Evolutionary conservation across 208 protist genomes (phyloP).

Genomic region (Naegleria lovaniensis): DNA sequence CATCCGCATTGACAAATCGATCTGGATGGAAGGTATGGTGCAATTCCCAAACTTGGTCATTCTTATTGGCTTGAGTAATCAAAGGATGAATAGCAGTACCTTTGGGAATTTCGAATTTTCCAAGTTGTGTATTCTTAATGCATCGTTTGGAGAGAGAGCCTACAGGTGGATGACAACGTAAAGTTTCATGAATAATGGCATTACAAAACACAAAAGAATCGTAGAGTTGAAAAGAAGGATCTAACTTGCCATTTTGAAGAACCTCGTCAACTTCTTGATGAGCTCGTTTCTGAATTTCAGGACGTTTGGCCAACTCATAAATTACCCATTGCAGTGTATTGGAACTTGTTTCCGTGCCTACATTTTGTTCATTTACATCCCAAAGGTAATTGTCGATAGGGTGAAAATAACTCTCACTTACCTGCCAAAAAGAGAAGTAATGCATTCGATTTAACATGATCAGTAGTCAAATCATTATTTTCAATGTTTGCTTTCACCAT

Average conservation of each 20-base stretch:
- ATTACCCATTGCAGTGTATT: background rate
- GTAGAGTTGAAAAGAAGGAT: background rate
- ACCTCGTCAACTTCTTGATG: background rate
- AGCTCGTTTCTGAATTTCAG: background rate
- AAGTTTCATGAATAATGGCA: background rate
- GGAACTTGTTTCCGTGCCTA: background rate
- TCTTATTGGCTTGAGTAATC: background rate
- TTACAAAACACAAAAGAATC: background rate
- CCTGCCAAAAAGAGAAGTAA: background rate
- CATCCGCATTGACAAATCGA: background rate
- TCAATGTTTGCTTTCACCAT: background rate
- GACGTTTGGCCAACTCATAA: background rate
- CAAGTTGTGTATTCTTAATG: background rate
- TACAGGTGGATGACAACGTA: slow-evolving; percentile 1
- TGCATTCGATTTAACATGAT: background rate
- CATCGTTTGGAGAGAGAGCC: background rate
- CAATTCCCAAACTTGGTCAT: background rate
- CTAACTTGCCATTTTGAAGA: background rate
- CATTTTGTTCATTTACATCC: no score
- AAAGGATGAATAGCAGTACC: background rate
- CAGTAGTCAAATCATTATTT: background rate
- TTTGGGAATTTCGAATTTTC: background rate
- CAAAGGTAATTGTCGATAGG: no score
- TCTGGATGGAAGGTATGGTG: background rate
- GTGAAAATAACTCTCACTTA: no score